These are phyloP conservation scores for Annulohypoxylon stygium DNA, from an alignment of 495 filamentous ascomycete species.

Conservation along the genomic window DNA sequence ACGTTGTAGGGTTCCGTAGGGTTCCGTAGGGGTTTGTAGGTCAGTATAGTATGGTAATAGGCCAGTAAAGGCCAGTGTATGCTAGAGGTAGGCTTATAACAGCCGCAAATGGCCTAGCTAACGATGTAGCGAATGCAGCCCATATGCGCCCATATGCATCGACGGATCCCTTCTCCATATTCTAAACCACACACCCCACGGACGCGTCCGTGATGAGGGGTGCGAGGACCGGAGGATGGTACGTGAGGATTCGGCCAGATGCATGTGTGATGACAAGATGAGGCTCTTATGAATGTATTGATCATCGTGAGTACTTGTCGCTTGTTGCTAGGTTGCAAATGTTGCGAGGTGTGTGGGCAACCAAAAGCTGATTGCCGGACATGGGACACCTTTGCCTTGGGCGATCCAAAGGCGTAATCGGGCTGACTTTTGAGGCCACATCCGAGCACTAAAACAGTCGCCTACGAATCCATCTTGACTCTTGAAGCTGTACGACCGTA, in stretches of 20 bases:
- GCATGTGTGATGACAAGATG: constrained; percentile 49
- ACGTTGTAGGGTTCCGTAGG: constrained; percentile 7
- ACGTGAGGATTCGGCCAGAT: constrained; percentile 33
- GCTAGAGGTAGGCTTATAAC: constrained; percentile 20
- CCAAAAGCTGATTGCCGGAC: constrained; percentile 4
- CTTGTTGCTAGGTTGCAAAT: not conserved
- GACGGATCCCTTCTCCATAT: constrained; percentile 44
- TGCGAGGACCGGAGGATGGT: constrained; percentile 42
- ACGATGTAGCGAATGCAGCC: constrained; percentile 36
- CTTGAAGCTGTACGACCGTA: constrained; percentile 1
- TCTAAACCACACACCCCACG: constrained; percentile 42
- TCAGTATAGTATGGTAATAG: constrained; percentile 8
- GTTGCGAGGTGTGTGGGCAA: not conserved
- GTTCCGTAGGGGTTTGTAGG: constrained; percentile 3
- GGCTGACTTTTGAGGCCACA: constrained; percentile 5
- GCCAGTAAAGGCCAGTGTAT: too few relatives aligned
- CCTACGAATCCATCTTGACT: not conserved
- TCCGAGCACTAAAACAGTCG: not conserved
- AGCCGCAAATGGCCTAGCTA: constrained; percentile 48
- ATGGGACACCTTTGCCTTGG: constrained; percentile 14
- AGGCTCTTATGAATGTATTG: constrained; percentile 49
- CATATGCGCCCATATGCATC: constrained; percentile 28
- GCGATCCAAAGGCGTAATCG: constrained; percentile 7
- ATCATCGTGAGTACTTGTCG: constrained; percentile 34
- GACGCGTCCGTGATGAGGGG: constrained; percentile 12